Base-by-base conservation (phyloP, 2,329 filamentous ascomycete species). In the Karstenula rhodostoma region DNA sequence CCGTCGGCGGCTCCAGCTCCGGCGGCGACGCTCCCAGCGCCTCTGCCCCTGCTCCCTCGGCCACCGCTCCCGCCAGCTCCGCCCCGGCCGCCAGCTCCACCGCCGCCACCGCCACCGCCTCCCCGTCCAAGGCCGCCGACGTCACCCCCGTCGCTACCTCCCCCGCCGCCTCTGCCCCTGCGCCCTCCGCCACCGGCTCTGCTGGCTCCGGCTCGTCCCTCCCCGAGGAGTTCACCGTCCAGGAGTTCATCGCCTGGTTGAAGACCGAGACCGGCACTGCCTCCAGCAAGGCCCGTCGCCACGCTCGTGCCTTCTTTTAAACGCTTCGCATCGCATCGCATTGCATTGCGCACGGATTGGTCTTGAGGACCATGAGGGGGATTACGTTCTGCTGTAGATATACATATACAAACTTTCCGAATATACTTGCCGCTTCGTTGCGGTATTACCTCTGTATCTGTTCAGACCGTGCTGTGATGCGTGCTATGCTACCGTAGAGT, bases 1-100 rank as follows among this genome's bases (percentile, higher is more conserved):
- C 74, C 44, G 74, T 83, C 59, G 72, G 73, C 51, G 77, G 73
- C 46, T 69, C 70, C 62, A 72, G 73, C 55, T 71, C 72, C 19
- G 67, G 67, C 49, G 55, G 52, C 35, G 54, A 53, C 35, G 23
- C 70, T 12, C 42, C 59, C 13, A 29, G 60, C 17, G 42, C 61
- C 33, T 54, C 65, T 35, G 58, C 57, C 33, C 27, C 64, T 29
- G 60, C 70, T 42, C 37, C 64, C 43, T 9, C 51, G 32, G 33
- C 64, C 42, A 56, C 66, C 33, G 53, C 65, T 43, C 56, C 69
- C 10, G 59, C 61, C 12, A 33, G 64, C 29, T 44, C 61, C 22
- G 33, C 56, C 42, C 48, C 52, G 10, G 46, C 69, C 12, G 53
- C 61, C 23, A 23, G 65, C n/a, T 49, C 62, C 17, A 48, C 65